These are phyloP conservation scores for Erodium trifolium DNA, from an alignment of 441 rosid species.

Conservation along the genomic window DNA sequence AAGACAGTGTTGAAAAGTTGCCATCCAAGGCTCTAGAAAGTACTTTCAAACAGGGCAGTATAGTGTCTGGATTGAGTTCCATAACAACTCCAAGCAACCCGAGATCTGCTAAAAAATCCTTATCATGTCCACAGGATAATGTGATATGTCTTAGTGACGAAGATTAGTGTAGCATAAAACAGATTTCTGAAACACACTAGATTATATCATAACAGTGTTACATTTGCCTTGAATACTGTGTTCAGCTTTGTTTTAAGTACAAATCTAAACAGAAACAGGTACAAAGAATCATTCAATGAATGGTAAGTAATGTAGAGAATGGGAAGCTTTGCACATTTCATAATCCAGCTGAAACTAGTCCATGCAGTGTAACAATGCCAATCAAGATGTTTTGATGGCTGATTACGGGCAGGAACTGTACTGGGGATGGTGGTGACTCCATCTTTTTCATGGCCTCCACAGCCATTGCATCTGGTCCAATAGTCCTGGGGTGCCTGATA, in stretches of 20 bases:
- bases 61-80: too few relatives aligned
- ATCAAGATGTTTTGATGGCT: constrained; percentile 48
- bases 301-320: neutral
- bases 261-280: constrained; percentile 7
- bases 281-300: neutral
- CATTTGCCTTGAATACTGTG: too few relatives aligned
- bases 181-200: too few relatives aligned
- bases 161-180: too few relatives aligned
- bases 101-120: too few relatives aligned
- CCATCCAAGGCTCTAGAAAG: too few relatives aligned
- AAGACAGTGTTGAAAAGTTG: too few relatives aligned
- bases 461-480: constrained; percentile 79
- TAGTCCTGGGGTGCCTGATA: constrained; percentile 76
- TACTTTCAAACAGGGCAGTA: too few relatives aligned
- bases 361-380: constrained; percentile 85
- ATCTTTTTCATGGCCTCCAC: constrained; percentile 94
- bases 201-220: too few relatives aligned
- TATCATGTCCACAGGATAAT: too few relatives aligned
- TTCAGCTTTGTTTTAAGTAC: neutral
- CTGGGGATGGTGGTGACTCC: constrained; percentile 95
- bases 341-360: constrained; percentile 85
- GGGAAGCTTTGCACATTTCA: constrained; percentile 21
- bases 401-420: constrained; percentile 79
- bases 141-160: too few relatives aligned
- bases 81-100: too few relatives aligned